phyloP scores from a whole-genome alignment of 176 grass and related monocot species.

The Microstegium vimineum region DNA sequence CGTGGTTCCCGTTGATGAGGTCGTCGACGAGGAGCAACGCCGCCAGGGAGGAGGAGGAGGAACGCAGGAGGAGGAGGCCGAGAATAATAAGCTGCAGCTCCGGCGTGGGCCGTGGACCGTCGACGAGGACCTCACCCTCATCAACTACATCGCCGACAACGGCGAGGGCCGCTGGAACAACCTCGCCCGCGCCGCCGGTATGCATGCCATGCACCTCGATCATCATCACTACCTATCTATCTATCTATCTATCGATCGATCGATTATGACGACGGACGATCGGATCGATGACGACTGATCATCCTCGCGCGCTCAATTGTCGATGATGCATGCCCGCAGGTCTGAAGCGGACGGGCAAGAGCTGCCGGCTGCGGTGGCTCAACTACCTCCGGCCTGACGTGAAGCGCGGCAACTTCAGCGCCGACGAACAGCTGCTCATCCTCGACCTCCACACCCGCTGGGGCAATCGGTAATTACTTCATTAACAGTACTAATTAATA shows the following conservation, averaged over 20 bases:
- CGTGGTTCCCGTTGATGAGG: too few relatives aligned
- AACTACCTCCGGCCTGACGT: conserved; percentile 80
- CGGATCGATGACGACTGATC: too few relatives aligned
- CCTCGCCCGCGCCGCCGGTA: conserved; percentile 58
- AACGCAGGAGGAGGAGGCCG: neutral
- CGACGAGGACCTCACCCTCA: conserved; percentile 63
- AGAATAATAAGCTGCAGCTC: conserved; percentile 3
- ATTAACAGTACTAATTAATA: too few relatives aligned
- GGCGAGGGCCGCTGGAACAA: conserved; percentile 79
- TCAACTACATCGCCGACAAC: conserved; percentile 57
- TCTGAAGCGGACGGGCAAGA: conserved; percentile 70
- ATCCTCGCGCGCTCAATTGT: too few relatives aligned
- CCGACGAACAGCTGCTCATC: conserved; percentile 76
- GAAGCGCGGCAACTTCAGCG: conserved; percentile 69
- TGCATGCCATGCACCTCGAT: too few relatives aligned
- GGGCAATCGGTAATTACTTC: conserved; percentile 61
- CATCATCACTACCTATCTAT: too few relatives aligned
- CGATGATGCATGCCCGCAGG: conserved; percentile 31
- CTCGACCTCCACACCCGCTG: conserved; percentile 73
- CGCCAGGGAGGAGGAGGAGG: neutral
- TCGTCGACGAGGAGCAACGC: neutral
- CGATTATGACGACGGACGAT: too few relatives aligned
- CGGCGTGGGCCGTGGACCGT: conserved; percentile 61
- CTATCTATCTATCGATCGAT: too few relatives aligned
- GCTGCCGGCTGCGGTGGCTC: conserved; percentile 77